These are phyloP conservation scores for Macrolepiota albuminosa DNA, from an alignment of 768 basidiomycete species.

Conservation along the genomic window DNA sequence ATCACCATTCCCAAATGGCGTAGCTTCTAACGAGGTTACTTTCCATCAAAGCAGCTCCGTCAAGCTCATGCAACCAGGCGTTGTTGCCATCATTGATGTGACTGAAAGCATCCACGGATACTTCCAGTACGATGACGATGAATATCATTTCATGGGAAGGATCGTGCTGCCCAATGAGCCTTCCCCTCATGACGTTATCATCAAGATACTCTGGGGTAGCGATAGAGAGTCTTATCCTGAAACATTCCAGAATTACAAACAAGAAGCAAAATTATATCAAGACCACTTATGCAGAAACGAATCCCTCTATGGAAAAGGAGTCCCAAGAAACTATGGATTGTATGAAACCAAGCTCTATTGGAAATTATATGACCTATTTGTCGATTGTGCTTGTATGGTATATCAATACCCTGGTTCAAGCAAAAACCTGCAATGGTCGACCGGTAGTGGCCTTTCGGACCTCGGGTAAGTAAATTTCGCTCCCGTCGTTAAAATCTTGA, in stretches of 20 bases:
- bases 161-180: no score
- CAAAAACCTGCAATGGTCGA: no score
- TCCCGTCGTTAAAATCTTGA: background rate
- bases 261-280: background rate
- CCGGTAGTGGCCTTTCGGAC: background rate
- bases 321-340: background rate
- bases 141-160: no score
- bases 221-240: background rate
- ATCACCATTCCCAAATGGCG: background rate
- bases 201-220: background rate
- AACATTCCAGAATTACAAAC: background rate
- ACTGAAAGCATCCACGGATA: background rate
- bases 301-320: background rate
- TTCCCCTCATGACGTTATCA: background rate
- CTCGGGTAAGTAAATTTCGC: background rate
- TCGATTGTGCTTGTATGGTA: background rate
- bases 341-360: background rate
- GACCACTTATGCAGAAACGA: background rate
- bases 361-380: background rate
- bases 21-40: background rate
- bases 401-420: background rate
- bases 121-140: background rate
- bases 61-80: no score
- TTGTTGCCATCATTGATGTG: no score
- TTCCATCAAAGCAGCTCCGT: no score